Percentiles rank a stretch among this genome's conserved stretches.
These are phyloP conservation scores for Rhododendron ovatum DNA, from an alignment of 148 eudicot genomes.

Conservation along the genomic window DNA sequence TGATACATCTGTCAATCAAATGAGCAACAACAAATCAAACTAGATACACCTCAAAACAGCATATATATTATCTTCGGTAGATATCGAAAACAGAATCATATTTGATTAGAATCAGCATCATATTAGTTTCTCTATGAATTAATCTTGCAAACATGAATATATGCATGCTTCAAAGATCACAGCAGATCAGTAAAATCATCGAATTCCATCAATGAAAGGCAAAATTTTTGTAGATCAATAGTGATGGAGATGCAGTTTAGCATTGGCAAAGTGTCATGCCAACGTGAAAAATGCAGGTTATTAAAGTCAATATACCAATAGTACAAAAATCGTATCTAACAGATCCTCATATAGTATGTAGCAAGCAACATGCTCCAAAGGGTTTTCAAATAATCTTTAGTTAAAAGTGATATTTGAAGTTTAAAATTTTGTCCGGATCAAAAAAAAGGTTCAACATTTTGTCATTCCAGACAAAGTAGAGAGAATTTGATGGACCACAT, in stretches of 20 bases:
- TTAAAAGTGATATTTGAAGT: not conserved
- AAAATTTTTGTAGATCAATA: not conserved
- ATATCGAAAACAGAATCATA: not conserved
- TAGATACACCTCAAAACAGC: not conserved
- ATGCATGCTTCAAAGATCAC: not conserved
- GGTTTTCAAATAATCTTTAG: not conserved
- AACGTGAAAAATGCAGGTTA: not conserved
- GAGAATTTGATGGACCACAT: not conserved
- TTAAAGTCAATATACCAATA: not conserved
- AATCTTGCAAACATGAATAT: not conserved
- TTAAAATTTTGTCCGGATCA: not conserved
- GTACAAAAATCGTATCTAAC: not conserved
- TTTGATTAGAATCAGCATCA: not conserved
- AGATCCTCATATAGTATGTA: not conserved
- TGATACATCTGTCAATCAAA: not conserved
- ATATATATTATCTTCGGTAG: not conserved
- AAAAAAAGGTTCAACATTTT: not conserved
- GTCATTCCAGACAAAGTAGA: not conserved
- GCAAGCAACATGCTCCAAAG: not conserved
- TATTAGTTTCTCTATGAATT: not conserved
- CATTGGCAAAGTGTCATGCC: not conserved
- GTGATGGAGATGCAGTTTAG: too few relatives aligned
- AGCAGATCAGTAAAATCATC: not conserved
- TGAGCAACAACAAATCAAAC: not conserved
- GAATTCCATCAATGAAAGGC: not conserved